phyloP scores from a whole-genome alignment of 2,329 filamentous ascomycete species.

The Ascochyta pisi region DNA sequence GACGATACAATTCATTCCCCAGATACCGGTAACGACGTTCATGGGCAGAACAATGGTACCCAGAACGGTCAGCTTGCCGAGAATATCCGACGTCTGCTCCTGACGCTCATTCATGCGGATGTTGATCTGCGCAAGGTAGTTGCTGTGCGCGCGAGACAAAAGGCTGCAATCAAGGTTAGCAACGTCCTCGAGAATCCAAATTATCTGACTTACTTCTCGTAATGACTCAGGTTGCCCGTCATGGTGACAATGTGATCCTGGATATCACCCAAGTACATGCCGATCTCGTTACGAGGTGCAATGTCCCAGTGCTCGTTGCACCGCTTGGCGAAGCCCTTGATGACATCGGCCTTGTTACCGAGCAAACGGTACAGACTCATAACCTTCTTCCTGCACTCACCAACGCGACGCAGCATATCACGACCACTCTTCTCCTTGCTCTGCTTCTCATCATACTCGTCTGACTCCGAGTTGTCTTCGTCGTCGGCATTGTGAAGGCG shows the following conservation, averaged over 20 bases:
- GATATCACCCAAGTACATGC: slow-evolving; percentile 96
- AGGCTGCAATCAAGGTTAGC: slow-evolving; percentile 63
- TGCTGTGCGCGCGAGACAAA: slow-evolving; percentile 87
- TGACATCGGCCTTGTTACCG: slow-evolving; percentile 97
- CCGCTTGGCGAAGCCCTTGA: slow-evolving; percentile 97
- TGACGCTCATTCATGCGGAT: slow-evolving; percentile 98
- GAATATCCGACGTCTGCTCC: slow-evolving; percentile 92
- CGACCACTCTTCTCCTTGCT: slow-evolving; percentile 56
- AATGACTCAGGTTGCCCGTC: slow-evolving; percentile 94
- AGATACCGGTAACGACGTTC: slow-evolving; percentile 98
- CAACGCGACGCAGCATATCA: slow-evolving; percentile 91
- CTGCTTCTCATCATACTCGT: slow-evolving; percentile 49
- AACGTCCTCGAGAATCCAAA: neutral
- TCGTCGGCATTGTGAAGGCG: slow-evolving; percentile 72
- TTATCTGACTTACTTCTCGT: slow-evolving; percentile 77
- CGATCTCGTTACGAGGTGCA: slow-evolving; percentile 92
- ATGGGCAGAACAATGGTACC: slow-evolving; percentile 97
- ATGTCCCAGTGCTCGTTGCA: slow-evolving; percentile 99
- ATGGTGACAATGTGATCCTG: slow-evolving; percentile 99
- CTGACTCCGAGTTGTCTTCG: slow-evolving; percentile 48
- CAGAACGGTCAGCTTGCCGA: slow-evolving; percentile 92
- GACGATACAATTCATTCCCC: slow-evolving; percentile 95
- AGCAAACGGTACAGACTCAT: slow-evolving; percentile 93
- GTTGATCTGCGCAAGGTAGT: slow-evolving; percentile 99
- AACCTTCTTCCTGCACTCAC: slow-evolving; percentile 94